Evolutionary conservation across 2,329 filamentous ascomycete genomes (phyloP).

Genomic region (Monosporascus cannonballus): DNA sequence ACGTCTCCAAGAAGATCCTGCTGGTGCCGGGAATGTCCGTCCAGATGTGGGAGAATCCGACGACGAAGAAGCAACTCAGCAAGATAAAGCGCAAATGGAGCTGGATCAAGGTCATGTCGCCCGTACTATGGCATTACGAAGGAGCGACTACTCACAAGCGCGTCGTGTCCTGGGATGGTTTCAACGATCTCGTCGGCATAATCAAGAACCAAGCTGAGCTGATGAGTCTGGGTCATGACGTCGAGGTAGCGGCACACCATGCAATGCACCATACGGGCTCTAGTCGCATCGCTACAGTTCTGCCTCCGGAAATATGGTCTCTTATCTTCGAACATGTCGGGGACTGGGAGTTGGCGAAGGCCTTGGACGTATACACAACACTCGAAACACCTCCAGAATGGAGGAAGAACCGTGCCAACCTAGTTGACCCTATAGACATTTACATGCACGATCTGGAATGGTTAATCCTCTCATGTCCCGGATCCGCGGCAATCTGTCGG

Average conservation of each 20-base stretch:
- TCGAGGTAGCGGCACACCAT: constrained; percentile 47
- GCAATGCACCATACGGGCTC: constrained; percentile 32
- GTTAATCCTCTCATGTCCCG: constrained; percentile 67
- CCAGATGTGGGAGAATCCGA: constrained; percentile 84
- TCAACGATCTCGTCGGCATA: constrained; percentile 66
- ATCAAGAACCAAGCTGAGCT: constrained; percentile 74
- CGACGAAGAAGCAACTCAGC: constrained; percentile 80
- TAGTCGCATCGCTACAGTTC: constrained; percentile 32
- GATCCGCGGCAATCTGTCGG: constrained; percentile 62
- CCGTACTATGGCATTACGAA: constrained; percentile 77
- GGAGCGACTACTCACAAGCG: constrained; percentile 38
- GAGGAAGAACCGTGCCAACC: constrained; percentile 17
- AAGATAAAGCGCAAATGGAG: constrained; percentile 81
- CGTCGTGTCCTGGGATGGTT: constrained; percentile 54
- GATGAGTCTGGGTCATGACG: constrained; percentile 65
- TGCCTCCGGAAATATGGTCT: constrained; percentile 86
- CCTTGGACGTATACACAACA: constrained; percentile 74
- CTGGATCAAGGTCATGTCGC: constrained; percentile 77
- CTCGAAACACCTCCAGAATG: constrained; percentile 58
- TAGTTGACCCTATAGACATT: constrained; percentile 58
- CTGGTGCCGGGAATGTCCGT: constrained; percentile 85
- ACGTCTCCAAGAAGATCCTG: constrained; percentile 77
- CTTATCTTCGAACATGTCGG: constrained; percentile 77
- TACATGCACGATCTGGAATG: constrained; percentile 79
- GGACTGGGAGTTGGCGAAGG: constrained; percentile 87